Base-by-base conservation (phyloP, 768 basidiomycete species). In the Melanogaster broomeanus region DNA sequence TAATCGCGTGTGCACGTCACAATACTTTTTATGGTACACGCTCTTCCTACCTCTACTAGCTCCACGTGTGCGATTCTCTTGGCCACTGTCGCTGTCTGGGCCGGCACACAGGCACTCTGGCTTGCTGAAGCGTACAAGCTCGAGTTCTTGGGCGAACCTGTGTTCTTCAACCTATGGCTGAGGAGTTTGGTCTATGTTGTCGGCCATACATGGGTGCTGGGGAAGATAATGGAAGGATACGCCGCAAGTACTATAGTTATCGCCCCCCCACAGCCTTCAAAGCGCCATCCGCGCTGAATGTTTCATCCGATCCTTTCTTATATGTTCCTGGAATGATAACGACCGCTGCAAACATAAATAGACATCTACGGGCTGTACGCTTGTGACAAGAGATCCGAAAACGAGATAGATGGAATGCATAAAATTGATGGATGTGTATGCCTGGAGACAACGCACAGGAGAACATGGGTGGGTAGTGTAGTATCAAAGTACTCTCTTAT, bases 21-120 rank as follows among this genome's bases (percentile, higher is more conserved):
- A 98, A 90, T 99, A 99, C 69, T 99, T 98, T 72, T 77, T 96
- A 34, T 99, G 97, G 97, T 98, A 94, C 65, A 82, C 93, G 13
- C 82, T 93, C 44, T 82, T 98, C 53, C 70, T 98, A 0, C 94
- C 96, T 0, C 78, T 93, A 3, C 74, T 96, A 21, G 77, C 93
- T 4, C 88, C 93, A 0, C 77, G 72, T 3, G 69, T 97, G 0
- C 67, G 72, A 1, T 74, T 92, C 40, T 74, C 84, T 2, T 67
- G 70, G 16, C 53, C 67, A 78, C 80, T 42, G 42, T 79, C 1
- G 72, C 60, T 1, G 72, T 85, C 2, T 99, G 96, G 96, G 73
- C 82, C 0, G 83, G 78, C 0, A 81, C 79, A 9, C 95, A 98
- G 73, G 93, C 80, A 0, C 53, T 94, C 18, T 99, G 97, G 97